A percentile compares a stretch with the other conserved stretches of the same genome.
Evolutionary conservation across 306 rosid species (phyloP).

Genomic region (Morella rubra): DNA sequence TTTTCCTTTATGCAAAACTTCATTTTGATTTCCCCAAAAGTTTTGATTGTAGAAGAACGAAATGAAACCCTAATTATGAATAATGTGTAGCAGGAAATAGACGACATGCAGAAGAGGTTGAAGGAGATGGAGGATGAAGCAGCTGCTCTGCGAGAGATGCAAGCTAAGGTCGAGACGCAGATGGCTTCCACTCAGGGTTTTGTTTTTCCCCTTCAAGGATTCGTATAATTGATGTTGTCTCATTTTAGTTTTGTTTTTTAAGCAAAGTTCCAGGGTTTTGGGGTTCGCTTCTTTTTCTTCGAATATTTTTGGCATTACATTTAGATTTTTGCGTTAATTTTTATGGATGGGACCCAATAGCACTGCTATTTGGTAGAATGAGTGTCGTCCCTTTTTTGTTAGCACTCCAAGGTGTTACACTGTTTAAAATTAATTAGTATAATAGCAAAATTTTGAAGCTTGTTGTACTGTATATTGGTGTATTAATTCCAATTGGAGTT

Average conservation of each 20-base stretch:
- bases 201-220: too few relatives aligned
- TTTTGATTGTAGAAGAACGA: not conserved
- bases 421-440: too few relatives aligned
- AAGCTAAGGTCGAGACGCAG: constrained; percentile 66
- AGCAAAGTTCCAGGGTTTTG: not conserved
- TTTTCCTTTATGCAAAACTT: not conserved
- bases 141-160: constrained; percentile 76
- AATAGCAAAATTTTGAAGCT: too few relatives aligned
- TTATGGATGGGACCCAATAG: not conserved
- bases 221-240: not conserved
- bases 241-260: not conserved
- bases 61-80: not conserved
- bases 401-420: too few relatives aligned
- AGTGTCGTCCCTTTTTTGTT: not conserved
- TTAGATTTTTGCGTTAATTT: not conserved
- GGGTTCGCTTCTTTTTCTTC: not conserved
- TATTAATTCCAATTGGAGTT: not conserved
- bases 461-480: too few relatives aligned
- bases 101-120: constrained; percentile 66
- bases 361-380: not conserved
- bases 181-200: constrained; percentile 64
- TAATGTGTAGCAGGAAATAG: constrained; percentile 44
- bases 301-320: not conserved
- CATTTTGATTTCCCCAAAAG: not conserved
- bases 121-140: constrained; percentile 76